A percentile compares a stretch with the other conserved stretches of the same genome.
These are phyloP conservation scores for Trametes coccinea DNA, from an alignment of 768 basidiomycete genomes.

Conservation along the genomic window DNA sequence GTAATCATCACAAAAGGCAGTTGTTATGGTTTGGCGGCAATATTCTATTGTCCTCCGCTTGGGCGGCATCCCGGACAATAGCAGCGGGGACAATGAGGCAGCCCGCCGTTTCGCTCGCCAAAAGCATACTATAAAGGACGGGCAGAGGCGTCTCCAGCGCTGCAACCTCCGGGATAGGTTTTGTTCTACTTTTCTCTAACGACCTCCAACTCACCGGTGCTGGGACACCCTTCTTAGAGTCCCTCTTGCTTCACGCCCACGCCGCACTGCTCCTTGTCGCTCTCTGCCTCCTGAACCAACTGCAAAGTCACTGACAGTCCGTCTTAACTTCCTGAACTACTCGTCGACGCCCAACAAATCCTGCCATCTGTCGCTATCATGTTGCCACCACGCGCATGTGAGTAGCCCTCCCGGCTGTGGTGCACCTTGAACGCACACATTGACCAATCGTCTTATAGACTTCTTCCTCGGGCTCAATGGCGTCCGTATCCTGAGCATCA, in stretches of 20 bases:
- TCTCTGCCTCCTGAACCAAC: conserved; percentile 6
- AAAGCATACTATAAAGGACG: conserved; percentile 7
- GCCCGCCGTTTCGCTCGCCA: not conserved
- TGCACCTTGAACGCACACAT: not conserved
- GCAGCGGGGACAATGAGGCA: conserved; percentile 14
- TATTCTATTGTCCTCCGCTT: conserved; percentile 9
- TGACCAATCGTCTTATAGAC: conserved; percentile 34
- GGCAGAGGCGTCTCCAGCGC: not conserved
- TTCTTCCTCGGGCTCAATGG: conserved; percentile 78
- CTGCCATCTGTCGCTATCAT: conserved; percentile 25
- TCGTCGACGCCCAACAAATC: not conserved
- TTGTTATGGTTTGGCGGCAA: conserved; percentile 16
- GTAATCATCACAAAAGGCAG: conserved; percentile 14
- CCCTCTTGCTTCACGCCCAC: not conserved
- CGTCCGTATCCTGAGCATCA: conserved; percentile 76
- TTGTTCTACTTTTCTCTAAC: conserved; percentile 19
- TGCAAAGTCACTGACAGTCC: not conserved
- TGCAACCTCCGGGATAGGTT: conserved; percentile 20
- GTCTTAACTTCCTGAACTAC: not conserved
- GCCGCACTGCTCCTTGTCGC: conserved; percentile 1
- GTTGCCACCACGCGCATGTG: conserved; percentile 51
- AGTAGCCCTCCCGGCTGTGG: conserved; percentile 25
- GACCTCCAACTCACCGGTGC: conserved; percentile 27
- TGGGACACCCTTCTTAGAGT: conserved; percentile 26
- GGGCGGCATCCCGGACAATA: conserved; percentile 11